Conservation (phyloP, 495 filamentous ascomycete species). For the Aspergillus nanangensis region DNA sequence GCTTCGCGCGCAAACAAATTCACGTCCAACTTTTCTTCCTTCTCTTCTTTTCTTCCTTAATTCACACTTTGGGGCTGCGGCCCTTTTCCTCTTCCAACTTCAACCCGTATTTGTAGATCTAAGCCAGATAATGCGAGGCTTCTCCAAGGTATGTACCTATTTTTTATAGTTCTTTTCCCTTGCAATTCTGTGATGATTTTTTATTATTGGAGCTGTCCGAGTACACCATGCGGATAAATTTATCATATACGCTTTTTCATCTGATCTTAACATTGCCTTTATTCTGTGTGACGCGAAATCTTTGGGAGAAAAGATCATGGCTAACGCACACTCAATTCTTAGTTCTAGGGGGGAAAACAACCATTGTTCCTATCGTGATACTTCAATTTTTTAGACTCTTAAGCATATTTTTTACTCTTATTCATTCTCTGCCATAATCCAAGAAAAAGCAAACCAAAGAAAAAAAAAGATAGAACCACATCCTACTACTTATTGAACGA, state of each 20-base stretch:
- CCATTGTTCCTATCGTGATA: no score
- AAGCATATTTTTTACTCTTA: no score
- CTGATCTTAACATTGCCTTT: conserved; percentile 23
- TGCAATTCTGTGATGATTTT: conserved; percentile 52
- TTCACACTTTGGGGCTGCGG: conserved; percentile 31
- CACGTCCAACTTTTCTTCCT: conserved; percentile 15
- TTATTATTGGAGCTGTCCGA: conserved; percentile 99
- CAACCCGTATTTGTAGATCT: conserved; percentile 2
- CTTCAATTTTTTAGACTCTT: no score
- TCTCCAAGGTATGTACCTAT: conserved; percentile 32
- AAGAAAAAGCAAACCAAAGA: no score
- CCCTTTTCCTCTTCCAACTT: conserved; percentile 17
- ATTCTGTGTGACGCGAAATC: conserved; percentile 1
- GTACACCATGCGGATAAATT: conserved; percentile 49
- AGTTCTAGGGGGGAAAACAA: no score
- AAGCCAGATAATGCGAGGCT: conserved; percentile 26
- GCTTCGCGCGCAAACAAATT: conserved; percentile 17
- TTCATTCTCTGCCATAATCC: no score
- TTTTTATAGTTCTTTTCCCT: background rate
- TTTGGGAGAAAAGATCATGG: background rate
- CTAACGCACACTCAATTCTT: no score
- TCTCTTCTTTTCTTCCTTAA: conserved; percentile 17
- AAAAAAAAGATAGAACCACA: conserved; percentile 1
- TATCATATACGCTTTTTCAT: conserved; percentile 48
- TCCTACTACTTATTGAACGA: background rate